A percentile compares a stretch with the other conserved stretches of the same genome.
Conservation (phyloP, 148 eudicot genomes). For the Mesembryanthemum crystallinum region DNA sequence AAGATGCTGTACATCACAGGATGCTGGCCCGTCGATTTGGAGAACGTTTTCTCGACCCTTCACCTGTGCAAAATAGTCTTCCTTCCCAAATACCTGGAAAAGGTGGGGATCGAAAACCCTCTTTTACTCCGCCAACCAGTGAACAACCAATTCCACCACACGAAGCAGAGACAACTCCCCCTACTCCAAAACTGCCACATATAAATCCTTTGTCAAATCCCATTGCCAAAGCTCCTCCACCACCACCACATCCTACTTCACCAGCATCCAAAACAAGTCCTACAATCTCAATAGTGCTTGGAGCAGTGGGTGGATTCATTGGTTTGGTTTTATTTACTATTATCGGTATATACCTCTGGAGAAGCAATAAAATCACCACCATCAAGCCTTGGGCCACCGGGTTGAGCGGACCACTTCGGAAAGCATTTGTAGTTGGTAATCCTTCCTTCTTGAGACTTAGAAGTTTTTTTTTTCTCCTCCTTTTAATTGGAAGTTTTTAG, state of each 20-base stretch:
- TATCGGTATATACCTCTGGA: conserved; percentile 32
- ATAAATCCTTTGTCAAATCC: background rate
- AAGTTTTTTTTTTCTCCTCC: background rate
- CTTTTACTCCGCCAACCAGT: background rate
- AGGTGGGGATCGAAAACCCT: no score
- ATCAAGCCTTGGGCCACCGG: conserved; percentile 63
- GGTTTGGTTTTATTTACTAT: conserved; percentile 24
- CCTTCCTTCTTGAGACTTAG: background rate
- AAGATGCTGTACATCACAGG: conserved; percentile 29
- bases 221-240: background rate
- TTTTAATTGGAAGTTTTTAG: background rate
- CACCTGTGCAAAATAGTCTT: background rate
- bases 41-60: background rate
- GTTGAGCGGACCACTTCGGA: conserved; percentile 70
- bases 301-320: conserved; percentile 23
- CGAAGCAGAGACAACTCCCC: background rate
- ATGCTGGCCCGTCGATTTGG: conserved; percentile 15
- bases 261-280: no score
- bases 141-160: background rate
- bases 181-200: conserved; percentile 3
- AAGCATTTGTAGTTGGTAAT: conserved; percentile 69
- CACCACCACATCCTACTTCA: background rate
- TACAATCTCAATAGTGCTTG: conserved; percentile 1
- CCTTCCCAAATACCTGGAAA: background rate
- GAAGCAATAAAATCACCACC: conserved; percentile 36